Evolutionary conservation across 441 rosid genomes (phyloP).

Genomic region (Eruca vesicaria): DNA sequence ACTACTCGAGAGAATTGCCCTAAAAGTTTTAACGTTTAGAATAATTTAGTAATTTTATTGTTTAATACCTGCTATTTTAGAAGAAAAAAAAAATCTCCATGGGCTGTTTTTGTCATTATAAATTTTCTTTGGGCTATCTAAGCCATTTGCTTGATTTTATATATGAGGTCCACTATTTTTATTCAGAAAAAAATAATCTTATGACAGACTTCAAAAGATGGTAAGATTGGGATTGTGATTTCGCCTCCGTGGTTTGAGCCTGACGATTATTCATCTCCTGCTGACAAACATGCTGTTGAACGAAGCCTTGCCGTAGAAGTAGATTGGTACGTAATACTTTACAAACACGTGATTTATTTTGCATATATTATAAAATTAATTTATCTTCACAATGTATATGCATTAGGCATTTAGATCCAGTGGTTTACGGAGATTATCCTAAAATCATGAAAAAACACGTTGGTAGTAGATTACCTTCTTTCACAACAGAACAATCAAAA

Average conservation of each 20-base stretch:
- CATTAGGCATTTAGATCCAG: constrained; percentile 40
- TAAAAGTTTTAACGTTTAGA: too few species aligned
- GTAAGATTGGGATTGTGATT: constrained; percentile 40
- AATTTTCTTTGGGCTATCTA: too few species aligned
- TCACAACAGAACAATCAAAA: constrained; percentile 32
- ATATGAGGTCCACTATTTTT: neutral
- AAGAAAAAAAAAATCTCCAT: too few species aligned
- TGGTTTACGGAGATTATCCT: constrained; percentile 42
- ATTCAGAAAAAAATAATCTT: neutral
- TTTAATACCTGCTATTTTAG: neutral
- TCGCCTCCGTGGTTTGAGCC: constrained; percentile 36
- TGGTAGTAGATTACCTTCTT: constrained; percentile 42
- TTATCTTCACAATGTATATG: neutral
- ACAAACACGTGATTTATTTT: neutral
- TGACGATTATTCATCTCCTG: constrained; percentile 1
- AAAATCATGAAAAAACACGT: constrained; percentile 18
- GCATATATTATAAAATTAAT: neutral
- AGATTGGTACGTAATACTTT: too few species aligned
- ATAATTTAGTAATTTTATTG: too few species aligned
- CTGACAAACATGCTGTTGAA: constrained; percentile 30
- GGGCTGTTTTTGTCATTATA: too few species aligned
- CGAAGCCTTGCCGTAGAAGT: constrained; percentile 34
- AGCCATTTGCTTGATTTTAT: too few species aligned
- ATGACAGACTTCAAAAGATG: constrained; percentile 29
- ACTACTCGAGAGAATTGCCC: too few species aligned